These are phyloP conservation scores for Neostapfia colusana DNA, from an alignment of 176 grass and related monocot genomes.

Conservation along the genomic window DNA sequence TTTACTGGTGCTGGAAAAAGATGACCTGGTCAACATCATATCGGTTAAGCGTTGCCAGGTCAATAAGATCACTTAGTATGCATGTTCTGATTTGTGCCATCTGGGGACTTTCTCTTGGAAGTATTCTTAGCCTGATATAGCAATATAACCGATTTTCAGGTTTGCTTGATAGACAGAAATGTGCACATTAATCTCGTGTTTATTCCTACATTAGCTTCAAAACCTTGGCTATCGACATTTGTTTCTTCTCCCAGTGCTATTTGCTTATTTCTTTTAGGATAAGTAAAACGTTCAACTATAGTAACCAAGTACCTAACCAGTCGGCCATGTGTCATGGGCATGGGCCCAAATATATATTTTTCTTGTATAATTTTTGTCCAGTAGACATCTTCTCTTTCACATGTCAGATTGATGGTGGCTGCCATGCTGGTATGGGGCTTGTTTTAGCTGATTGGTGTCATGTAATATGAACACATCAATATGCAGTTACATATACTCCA, in stretches of 20 bases:
- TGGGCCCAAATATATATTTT: background rate
- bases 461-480: background rate
- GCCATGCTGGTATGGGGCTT: background rate
- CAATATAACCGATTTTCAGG: background rate
- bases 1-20: conserved; percentile 9
- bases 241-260: background rate
- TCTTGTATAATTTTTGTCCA: background rate
- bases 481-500: background rate
- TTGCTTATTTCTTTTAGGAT: background rate
- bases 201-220: background rate
- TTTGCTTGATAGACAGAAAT: background rate
- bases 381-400: background rate
- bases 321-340: background rate
- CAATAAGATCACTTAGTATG: conserved; percentile 8
- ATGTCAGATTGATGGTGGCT: background rate
- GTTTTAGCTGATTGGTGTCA: background rate
- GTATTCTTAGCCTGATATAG: background rate
- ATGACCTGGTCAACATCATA: background rate
- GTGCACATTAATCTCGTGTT: background rate
- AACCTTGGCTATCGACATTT: background rate
- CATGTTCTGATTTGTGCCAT: background rate
- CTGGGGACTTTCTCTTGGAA: background rate
- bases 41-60: background rate
- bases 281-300: background rate
- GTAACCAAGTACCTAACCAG: background rate